Evolutionary conservation across 1,139 yeast species (phyloP), one percentile per base, ranked within the genome.

Genomic region (Blastobotrys buckinghamii): DNA sequence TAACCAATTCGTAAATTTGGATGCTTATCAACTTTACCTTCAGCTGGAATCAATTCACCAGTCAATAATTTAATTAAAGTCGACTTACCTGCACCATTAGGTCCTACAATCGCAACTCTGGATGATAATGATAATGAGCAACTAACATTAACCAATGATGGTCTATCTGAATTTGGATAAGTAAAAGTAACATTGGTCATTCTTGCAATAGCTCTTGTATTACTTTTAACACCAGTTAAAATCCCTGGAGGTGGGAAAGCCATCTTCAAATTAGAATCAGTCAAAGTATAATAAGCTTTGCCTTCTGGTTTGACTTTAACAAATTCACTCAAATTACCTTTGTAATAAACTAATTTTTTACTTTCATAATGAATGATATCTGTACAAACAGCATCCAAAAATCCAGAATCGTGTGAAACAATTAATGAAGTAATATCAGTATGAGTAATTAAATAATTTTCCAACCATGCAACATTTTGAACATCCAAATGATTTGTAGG

Each of bases 401-500:
- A 92, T 30, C 96, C 96, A 50, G 97, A 87, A 73, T 92, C 98
- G 76, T 92, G 98, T 43, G 97, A 89, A 58, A 92, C 98, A 63
- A 92, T 90, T 67, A 92, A 76, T 13, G 96, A 87, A 45, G 98
- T 92, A 65, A 92, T 90, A 50, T 89, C 84, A 35, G 86, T 79
- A 69, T 90, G 87, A 16, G 62, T 54, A 42, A 81, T 74, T 64
- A 92, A 76, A 66, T 92, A 92, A 57, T 90, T 89, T 70, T 88
- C 82, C 58, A 92, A 75, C 98, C 98, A 92, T 64, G 84, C 81
- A 50, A 92, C 98, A 64, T 92, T 92, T 46, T 79, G 76, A 50
- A 88, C 96, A 74, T 92, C 98, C 78, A 92, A 82, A 73, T 92
- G 98, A 75, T 92, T 92, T 58, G 98, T 92, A 69, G 98, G 98